A percentile compares a stretch with the other conserved stretches of the same genome.
Conservation (phyloP, 352 stramenopile genomes). For the Globisporangium megalacanthum region DNA sequence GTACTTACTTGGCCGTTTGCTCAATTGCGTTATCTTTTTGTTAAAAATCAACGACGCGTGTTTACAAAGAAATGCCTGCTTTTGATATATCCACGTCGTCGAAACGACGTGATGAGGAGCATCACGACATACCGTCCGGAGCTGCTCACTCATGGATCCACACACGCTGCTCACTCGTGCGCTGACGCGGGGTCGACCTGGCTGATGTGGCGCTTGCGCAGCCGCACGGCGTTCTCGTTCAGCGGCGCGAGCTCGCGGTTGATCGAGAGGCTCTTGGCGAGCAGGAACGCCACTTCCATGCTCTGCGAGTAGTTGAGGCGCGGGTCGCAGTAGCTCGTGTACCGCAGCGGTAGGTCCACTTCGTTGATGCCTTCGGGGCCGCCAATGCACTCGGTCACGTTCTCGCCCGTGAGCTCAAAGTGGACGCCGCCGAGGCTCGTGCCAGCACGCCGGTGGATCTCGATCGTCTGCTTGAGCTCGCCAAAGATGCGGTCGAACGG, state of each 20-base stretch:
- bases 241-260: constrained; percentile 60
- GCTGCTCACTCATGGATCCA: too few relatives aligned
- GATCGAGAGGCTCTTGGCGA: constrained; percentile 89
- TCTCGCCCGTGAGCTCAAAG: constrained; percentile 97
- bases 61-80: too few relatives aligned
- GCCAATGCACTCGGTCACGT: constrained; percentile 99
- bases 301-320: constrained; percentile 98
- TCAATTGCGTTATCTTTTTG: background rate
- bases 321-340: constrained; percentile 97
- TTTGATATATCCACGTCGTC: too few relatives aligned
- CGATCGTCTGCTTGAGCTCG: constrained; percentile 96
- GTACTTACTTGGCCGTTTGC: too few relatives aligned
- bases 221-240: constrained; percentile 43
- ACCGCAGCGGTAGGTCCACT: constrained; percentile 89
- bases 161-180: background rate
- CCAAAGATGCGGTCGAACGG: constrained; percentile 95
- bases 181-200: background rate
- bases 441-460: constrained; percentile 95
- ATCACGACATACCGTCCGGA: too few relatives aligned
- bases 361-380: constrained; percentile 93
- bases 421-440: constrained; percentile 93
- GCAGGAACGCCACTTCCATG: constrained; percentile 97
- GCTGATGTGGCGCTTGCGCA: constrained; percentile 49
- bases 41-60: too few relatives aligned
- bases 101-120: too few relatives aligned